These are phyloP conservation scores for Periconia sp. DNA, from an alignment of 2,329 filamentous ascomycete genomes.

Conservation along the genomic window DNA sequence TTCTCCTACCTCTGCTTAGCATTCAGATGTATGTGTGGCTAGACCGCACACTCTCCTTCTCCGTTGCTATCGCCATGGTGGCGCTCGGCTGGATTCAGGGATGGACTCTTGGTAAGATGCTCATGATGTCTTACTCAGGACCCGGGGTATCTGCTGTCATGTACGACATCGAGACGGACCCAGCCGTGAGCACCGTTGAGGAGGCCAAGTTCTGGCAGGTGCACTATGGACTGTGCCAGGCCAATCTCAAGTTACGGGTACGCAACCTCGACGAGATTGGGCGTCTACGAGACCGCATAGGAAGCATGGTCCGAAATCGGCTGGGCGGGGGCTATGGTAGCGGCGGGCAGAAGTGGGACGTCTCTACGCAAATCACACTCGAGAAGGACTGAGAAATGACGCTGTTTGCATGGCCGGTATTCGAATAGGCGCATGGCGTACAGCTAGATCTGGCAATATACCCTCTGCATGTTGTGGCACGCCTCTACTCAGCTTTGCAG, in stretches of 20 bases:
- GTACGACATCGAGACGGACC: slow-evolving; percentile 82
- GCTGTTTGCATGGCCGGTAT: neutral
- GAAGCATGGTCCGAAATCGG: slow-evolving; percentile 80
- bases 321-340: slow-evolving; percentile 87
- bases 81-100: slow-evolving; percentile 82
- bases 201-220: slow-evolving; percentile 99
- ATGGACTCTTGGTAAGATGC: slow-evolving; percentile 86
- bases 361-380: slow-evolving; percentile 78
- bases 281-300: slow-evolving; percentile 76
- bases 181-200: slow-evolving; percentile 76
- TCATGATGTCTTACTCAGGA: slow-evolving; percentile 85
- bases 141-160: slow-evolving; percentile 74
- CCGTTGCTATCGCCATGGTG: slow-evolving; percentile 89
- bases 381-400: slow-evolving; percentile 51
- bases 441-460: slow-evolving; percentile 27
- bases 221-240: slow-evolving; percentile 95
- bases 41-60: slow-evolving; percentile 79
- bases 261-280: slow-evolving; percentile 67
- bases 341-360: slow-evolving; percentile 86
- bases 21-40: slow-evolving; percentile 83
- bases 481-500: slow-evolving; percentile 21
- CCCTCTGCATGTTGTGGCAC: slow-evolving; percentile 16
- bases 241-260: slow-evolving; percentile 83
- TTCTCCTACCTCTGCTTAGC: slow-evolving; percentile 81
- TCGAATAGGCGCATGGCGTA: slow-evolving; percentile 16